Evolutionary conservation across 164 flowering plant genomes (phyloP).

Genomic region (Umbellularia californica): DNA sequence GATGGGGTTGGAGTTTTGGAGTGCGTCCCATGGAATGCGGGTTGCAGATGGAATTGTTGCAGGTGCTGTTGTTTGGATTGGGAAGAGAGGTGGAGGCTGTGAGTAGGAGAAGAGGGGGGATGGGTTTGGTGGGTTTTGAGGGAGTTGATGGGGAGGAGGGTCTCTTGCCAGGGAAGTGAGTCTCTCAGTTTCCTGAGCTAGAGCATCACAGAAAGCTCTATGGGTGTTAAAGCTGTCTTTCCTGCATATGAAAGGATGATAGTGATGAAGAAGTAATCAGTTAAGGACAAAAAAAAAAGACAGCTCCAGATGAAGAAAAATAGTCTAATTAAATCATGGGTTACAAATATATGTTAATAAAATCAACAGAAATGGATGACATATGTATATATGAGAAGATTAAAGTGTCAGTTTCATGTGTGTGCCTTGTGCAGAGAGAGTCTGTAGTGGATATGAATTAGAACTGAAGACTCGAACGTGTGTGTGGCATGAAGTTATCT

Average conservation of each 20-base stretch:
- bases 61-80: constrained; percentile 8
- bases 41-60: constrained; percentile 4
- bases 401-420: background rate
- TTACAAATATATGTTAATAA: too few relatives aligned
- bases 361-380: background rate
- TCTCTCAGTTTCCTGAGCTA: constrained; percentile 81
- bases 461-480: background rate
- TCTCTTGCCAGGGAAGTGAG: constrained; percentile 1
- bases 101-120: background rate
- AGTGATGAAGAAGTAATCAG: too few relatives aligned
- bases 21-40: constrained; percentile 25
- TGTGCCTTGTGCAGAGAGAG: background rate
- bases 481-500: background rate
- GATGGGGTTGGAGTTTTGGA: constrained; percentile 1
- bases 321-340: background rate
- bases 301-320: background rate
- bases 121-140: background rate
- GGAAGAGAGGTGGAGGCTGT: constrained; percentile 3
- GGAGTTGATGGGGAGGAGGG: background rate
- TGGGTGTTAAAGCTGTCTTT: constrained; percentile 81
- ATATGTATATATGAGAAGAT: background rate
- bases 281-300: too few relatives aligned
- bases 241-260: constrained; percentile 28
- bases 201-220: constrained; percentile 81
- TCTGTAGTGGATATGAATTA: background rate